These are phyloP conservation scores for Zygosaccharomyces bisporus DNA, from an alignment of 805 yeast genomes.

Conservation along the genomic window DNA sequence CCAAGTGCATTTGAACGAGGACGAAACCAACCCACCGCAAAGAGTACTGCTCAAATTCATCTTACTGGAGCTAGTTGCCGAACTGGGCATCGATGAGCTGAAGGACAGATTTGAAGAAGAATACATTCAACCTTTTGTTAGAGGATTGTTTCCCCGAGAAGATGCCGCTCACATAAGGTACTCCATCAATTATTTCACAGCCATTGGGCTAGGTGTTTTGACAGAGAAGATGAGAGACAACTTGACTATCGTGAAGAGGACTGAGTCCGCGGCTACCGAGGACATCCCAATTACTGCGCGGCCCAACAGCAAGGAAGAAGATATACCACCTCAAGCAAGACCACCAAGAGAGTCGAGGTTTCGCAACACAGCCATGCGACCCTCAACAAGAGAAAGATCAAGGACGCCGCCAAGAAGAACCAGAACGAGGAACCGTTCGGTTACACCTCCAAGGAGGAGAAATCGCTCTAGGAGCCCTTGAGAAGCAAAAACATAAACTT, in stretches of 20 bases:
- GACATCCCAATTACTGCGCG: no score
- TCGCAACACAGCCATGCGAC: not conserved
- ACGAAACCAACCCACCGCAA: slow-evolving; percentile 69
- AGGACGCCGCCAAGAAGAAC: slow-evolving; percentile 21
- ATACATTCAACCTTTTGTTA: slow-evolving; percentile 45
- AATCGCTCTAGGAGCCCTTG: slow-evolving; percentile 15
- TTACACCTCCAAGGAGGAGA: slow-evolving; percentile 22
- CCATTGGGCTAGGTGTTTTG: slow-evolving; percentile 79
- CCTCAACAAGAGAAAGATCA: slow-evolving; percentile 10
- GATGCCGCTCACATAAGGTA: slow-evolving; percentile 59
- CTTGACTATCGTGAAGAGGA: slow-evolving; percentile 37
- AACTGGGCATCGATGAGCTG: slow-evolving; percentile 58
- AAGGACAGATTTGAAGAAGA: slow-evolving; percentile 50
- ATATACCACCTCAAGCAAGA: not conserved
- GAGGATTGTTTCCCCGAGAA: slow-evolving; percentile 61
- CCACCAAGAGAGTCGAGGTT: not conserved
- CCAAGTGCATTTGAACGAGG: slow-evolving; percentile 58
- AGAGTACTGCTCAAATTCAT: slow-evolving; percentile 79
- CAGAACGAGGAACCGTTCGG: slow-evolving; percentile 19
- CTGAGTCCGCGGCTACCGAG: slow-evolving; percentile 19
- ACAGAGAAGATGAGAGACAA: slow-evolving; percentile 77
- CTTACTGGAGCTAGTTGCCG: slow-evolving; percentile 74
- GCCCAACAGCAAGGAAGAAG: not conserved
- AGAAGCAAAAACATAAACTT: no score
- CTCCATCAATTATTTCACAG: slow-evolving; percentile 87